A percentile compares a stretch with the other conserved stretches of the same genome.
Evolutionary conservation across 768 basidiomycete species (phyloP).

Genomic region (Mycena polygramma): DNA sequence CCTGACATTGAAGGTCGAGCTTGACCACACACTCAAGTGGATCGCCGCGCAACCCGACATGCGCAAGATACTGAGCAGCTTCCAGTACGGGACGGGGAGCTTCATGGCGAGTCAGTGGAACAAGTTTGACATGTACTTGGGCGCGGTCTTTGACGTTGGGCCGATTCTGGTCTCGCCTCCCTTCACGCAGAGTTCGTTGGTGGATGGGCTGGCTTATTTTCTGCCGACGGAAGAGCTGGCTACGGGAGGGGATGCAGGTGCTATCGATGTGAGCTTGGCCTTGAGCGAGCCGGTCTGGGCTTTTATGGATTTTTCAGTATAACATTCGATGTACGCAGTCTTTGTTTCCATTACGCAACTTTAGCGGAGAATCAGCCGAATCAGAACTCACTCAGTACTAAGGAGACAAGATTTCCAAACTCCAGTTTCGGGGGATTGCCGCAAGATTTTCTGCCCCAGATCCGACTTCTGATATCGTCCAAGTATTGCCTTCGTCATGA

Average conservation of each 20-base stretch:
- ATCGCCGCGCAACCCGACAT: constrained; percentile 36
- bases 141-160: constrained; percentile 30
- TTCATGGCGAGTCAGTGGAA: constrained; percentile 40
- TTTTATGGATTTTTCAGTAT: constrained; percentile 11
- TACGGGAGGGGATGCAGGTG: constrained; percentile 29
- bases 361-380: too few relatives aligned
- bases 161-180: constrained; percentile 39
- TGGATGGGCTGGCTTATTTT: constrained; percentile 38
- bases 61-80: constrained; percentile 10
- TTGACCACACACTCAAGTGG: constrained; percentile 34
- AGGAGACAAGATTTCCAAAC: too few relatives aligned
- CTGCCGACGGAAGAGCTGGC: constrained; percentile 31
- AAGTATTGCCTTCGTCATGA: too few relatives aligned
- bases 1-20: constrained; percentile 11
- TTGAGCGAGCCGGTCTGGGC: constrained; percentile 38
- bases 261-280: constrained; percentile 37
- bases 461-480: too few relatives aligned
- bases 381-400: too few relatives aligned
- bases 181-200: constrained; percentile 36
- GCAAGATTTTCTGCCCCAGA: too few relatives aligned
- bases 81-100: constrained; percentile 38
- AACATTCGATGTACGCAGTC: not conserved
- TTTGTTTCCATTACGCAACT: too few relatives aligned
- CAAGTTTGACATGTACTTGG: constrained; percentile 39
- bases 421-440: too few relatives aligned